Conservation (phyloP, 495 filamentous ascomycete species). For the Hypoxylon subgilvum region DNA sequence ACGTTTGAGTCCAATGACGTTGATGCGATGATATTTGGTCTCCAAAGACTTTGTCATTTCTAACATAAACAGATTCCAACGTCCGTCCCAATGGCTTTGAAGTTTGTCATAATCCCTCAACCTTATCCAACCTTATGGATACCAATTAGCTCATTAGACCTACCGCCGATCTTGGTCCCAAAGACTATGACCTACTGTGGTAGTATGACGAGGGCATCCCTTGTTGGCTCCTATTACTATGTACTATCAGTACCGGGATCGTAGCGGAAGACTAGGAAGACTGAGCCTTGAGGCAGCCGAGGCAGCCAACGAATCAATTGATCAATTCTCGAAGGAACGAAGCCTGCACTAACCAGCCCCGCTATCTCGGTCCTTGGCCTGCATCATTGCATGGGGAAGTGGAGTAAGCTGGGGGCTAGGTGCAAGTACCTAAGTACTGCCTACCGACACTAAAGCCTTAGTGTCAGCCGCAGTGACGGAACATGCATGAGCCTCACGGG, state of each 20-base stretch:
- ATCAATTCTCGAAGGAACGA: neutral
- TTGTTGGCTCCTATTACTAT: neutral
- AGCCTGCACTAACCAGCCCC: neutral
- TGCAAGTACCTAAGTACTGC: slow-evolving; percentile 1
- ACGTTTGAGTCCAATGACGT: too few species aligned
- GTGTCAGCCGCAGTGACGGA: slow-evolving; percentile 28
- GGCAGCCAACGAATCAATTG: neutral
- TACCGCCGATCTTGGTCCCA: slow-evolving; percentile 4
- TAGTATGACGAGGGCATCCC: slow-evolving; percentile 17
- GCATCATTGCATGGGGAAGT: slow-evolving; percentile 34
- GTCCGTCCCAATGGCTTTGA: too few species aligned
- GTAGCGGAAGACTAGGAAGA: neutral
- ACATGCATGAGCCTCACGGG: slow-evolving; percentile 11
- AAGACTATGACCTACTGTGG: slow-evolving; percentile 2
- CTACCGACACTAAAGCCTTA: neutral
- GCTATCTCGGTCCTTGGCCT: slow-evolving; percentile 14
- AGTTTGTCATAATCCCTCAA: neutral
- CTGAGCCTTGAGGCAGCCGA: neutral
- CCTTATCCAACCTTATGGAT: too few species aligned
- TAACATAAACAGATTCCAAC: too few species aligned
- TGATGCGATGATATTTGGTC: too few species aligned
- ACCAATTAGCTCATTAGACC: too few species aligned
- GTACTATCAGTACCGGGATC: neutral
- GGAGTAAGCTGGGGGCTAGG: neutral
- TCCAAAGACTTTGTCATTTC: too few species aligned